Conservation (phyloP, 495 filamentous ascomycete species). For the Penicillium antarcticum region DNA sequence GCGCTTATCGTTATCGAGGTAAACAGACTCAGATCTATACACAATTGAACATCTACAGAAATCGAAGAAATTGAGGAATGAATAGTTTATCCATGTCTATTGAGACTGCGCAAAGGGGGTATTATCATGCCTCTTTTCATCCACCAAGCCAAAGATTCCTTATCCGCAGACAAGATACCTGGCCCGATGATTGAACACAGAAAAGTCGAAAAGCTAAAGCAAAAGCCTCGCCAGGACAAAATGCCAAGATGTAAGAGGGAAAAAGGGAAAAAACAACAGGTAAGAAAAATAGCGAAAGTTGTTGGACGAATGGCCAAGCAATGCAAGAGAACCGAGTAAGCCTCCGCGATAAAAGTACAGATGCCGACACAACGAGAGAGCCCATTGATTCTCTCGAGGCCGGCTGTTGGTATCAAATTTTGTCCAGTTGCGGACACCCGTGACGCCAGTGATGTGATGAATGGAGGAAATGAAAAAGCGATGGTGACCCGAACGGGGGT, state of each 20-base stretch:
- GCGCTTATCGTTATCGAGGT: constrained; percentile 13
- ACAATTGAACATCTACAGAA: no score
- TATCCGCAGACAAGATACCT: background rate
- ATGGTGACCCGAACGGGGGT: constrained; percentile 1
- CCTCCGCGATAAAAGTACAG: constrained; percentile 31
- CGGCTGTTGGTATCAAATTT: constrained; percentile 4
- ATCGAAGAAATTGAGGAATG: background rate
- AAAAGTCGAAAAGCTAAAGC: constrained; percentile 18
- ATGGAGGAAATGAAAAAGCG: constrained; percentile 14
- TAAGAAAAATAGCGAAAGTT: constrained; percentile 15
- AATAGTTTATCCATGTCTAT: constrained; percentile 18
- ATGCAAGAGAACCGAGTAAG: constrained; percentile 7
- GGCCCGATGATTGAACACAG: background rate
- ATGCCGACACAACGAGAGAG: background rate
- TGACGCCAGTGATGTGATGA: constrained; percentile 22
- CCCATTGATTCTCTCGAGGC: background rate
- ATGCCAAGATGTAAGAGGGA: constrained; percentile 13
- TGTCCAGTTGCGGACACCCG: constrained; percentile 25
- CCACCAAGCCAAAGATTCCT: constrained; percentile 4
- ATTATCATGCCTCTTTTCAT: constrained; percentile 19
- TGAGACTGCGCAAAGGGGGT: constrained; percentile 26
- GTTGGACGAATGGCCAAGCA: constrained; percentile 3
- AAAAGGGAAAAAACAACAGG: constrained; percentile 3
- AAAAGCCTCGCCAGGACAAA: constrained; percentile 10
- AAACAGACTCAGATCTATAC: background rate